Base-by-base conservation (phyloP, 331 rosid genomes). In the Pyracantha coccinea region DNA sequence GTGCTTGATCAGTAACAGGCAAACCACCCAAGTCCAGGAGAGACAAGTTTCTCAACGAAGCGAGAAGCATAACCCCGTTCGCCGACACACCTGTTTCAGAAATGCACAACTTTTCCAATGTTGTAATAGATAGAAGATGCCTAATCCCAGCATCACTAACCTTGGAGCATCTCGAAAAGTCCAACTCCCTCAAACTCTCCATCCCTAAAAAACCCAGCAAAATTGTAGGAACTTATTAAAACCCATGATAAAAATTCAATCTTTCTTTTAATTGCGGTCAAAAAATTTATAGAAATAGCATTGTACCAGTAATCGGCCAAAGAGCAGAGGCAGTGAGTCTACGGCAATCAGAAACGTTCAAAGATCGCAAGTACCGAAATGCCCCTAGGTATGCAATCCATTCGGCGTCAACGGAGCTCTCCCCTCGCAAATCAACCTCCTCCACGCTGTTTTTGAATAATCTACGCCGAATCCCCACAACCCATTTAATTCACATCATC, bases 381-480 rank as follows among this genome's bases (percentile, higher is more conserved):
- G 91, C 91, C 83, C 99, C 99, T 47, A 94, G 79, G 78, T 92
- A 94, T 1, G 99, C 99, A 88, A 94, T 85, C 99, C 99, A 94
- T 73, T 94, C 96, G 1, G 91, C 91, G 57, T 94, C 93, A 13
- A 94, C 90, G 3, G 82, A 75, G 77, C 59, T 75, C 19, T 81
- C 84, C 17, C 89, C 88, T 72, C 88, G 77, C 71, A 90, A 54
- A 81, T 90, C 88, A 78, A 94, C 73, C 85, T 86, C 89, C 83
- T 94, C 99, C 4, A 79, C 93, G 27, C 80, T 82, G 14, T 73
- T 64, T 73, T 91, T 94, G 89, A 94, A 92, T 74, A 85, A 85
- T 83, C 97, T 93, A 63, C 71, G 74, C 23, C 44, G 29, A 8
- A 63, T 4, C 21, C 68, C 68, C 68, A 63, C 14, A 29, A 63